Base-by-base conservation (phyloP, 306 rosid genomes). In the Hippophae rhamnoides region DNA sequence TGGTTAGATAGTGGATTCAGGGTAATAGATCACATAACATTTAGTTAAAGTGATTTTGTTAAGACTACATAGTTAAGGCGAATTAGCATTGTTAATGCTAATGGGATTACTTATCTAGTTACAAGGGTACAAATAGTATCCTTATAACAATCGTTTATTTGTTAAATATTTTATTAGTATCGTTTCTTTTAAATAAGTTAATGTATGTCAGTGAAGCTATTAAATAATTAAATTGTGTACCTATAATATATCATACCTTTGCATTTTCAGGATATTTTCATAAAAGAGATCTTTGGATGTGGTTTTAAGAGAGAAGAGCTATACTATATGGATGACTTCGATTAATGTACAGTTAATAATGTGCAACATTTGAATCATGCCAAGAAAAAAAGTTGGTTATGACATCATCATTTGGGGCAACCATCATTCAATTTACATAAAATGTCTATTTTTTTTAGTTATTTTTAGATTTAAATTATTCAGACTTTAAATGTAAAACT, bases 101-200 rank as follows among this genome's bases (percentile, higher is more conserved):
- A 27, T 56, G 59, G 59, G 44, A 45, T 27, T 56, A 56, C 59
- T 3, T 56, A 56, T 56, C 43, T 8, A 43, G 1, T 58, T 58
- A 58, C n/a, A 26, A 6, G 62, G 12, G 13, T 38, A 8, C 0
- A 41, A 42, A 58, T 3, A 5, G 40, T 58, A 7, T 40, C 62
- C 23, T 42, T 58, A n/a, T 58, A 47, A 8, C 14, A 6, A 1
- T 58, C 62, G 2, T 47, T 14, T 58, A 27, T 1, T 43, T n/a
- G 6, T 44, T 38, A 9, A 18, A 18, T 18, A 18, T 1, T 18
- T 18, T 18, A 18, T 18, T 18, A 18, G 23, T 18, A 18, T 1
- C 23, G 1, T 18, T 18, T 18, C 23, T 18, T 18, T 18, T 18
- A 18, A 18, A 18, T 18, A 18, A 18, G 23, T 18, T 18, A 18